phyloP scores from a whole-genome alignment of 1,284 basidiomycete genomes.

The Ceratobasidium sp. region DNA sequence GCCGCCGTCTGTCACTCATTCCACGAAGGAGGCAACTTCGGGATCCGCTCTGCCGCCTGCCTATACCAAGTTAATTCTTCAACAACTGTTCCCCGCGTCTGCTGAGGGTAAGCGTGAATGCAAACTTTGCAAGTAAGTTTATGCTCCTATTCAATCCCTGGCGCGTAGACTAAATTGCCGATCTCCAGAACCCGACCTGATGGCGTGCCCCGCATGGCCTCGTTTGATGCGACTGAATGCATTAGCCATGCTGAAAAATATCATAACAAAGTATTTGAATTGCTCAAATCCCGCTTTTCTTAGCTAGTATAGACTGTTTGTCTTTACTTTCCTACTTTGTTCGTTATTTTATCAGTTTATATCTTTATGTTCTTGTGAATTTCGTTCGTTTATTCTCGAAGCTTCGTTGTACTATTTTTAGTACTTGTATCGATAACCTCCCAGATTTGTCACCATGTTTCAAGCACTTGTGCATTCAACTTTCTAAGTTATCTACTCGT shows the following conservation, averaged over 20 bases:
- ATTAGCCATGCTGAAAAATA: constrained; percentile 14
- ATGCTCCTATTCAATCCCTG: not conserved
- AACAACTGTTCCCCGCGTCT: not conserved
- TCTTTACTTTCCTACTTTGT: not conserved
- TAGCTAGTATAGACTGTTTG: not conserved
- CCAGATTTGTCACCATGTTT: not conserved
- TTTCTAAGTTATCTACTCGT: not conserved
- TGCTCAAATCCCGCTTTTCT: not conserved
- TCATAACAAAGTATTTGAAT: not conserved
- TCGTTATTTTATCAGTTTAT: not conserved
- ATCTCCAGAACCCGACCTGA: not conserved
- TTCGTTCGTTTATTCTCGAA: not conserved
- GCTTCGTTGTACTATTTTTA: constrained; percentile 15
- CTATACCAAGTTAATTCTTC: not conserved
- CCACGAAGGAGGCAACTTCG: not conserved
- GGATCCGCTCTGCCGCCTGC: not conserved
- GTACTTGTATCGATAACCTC: constrained; percentile 26
- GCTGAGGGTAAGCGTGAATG: constrained; percentile 17
- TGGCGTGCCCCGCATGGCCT: not conserved
- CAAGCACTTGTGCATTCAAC: not conserved
- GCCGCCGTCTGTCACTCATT: not conserved
- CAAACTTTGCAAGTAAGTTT: constrained; percentile 34
- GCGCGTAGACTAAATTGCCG: not conserved
- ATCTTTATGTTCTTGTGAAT: not conserved
- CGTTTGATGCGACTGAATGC: not conserved